phyloP scores from a whole-genome alignment of 2,329 filamentous ascomycete species.

The Aspergillus sp. region DNA sequence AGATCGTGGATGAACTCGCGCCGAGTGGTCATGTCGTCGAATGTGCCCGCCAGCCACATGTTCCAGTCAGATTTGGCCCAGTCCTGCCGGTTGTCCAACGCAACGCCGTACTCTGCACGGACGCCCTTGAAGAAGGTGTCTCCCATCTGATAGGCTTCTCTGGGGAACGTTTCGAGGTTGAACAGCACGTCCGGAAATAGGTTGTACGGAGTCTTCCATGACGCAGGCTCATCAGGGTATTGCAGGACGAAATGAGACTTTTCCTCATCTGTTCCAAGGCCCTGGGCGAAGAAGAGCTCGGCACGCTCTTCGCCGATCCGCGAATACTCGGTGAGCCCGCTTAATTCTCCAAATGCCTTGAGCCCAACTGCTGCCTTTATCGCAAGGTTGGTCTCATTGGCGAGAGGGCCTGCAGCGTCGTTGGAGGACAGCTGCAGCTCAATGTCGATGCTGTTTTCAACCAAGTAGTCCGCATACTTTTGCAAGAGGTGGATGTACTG shows the following conservation, averaged over 20 bases:
- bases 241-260: slow-evolving; percentile 44
- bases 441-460: slow-evolving; percentile 40
- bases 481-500: slow-evolving; percentile 37
- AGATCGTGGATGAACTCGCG: slow-evolving; percentile 41
- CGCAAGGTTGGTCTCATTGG: slow-evolving; percentile 49
- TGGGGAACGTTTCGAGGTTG: slow-evolving; percentile 38
- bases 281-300: slow-evolving; percentile 33
- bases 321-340: slow-evolving; percentile 38
- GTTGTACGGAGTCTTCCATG: slow-evolving; percentile 44
- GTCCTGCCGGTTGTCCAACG: slow-evolving; percentile 40
- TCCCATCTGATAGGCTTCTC: slow-evolving; percentile 37
- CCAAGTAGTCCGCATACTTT: slow-evolving; percentile 44
- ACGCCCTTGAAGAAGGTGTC: slow-evolving; percentile 38
- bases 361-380: slow-evolving; percentile 50
- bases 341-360: slow-evolving; percentile 45
- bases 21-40: slow-evolving; percentile 29
- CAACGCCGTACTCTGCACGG: slow-evolving; percentile 37
- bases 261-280: slow-evolving; percentile 34
- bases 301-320: slow-evolving; percentile 36
- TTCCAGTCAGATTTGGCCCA: slow-evolving; percentile 49
- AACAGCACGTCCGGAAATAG: slow-evolving; percentile 44
- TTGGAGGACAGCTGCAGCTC: slow-evolving; percentile 44
- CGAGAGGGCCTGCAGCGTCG: slow-evolving; percentile 41
- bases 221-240: slow-evolving; percentile 33
- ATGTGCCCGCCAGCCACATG: slow-evolving; percentile 42